phyloP scores from a whole-genome alignment of 306 rosid genomes.

The Sechiopsis laciniata region DNA sequence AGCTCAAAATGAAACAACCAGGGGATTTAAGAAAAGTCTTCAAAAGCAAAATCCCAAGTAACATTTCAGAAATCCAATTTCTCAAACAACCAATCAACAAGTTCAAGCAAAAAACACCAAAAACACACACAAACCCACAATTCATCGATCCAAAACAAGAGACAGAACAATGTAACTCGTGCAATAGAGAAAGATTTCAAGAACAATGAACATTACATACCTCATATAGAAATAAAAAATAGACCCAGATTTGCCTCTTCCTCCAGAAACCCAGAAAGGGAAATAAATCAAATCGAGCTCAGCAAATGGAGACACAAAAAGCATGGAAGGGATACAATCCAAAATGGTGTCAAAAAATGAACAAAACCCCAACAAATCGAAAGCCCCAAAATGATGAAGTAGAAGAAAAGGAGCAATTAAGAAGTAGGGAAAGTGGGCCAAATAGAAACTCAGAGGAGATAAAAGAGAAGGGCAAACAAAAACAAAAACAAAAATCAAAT shows the following conservation, averaged over 20 bases:
- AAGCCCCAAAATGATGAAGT: constrained; percentile 37
- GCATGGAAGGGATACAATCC: constrained; percentile 38
- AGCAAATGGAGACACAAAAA: constrained; percentile 42
- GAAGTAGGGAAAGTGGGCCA: constrained; percentile 46
- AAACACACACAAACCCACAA: constrained; percentile 49
- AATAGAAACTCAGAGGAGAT: constrained; percentile 26
- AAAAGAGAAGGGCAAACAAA: constrained; percentile 28
- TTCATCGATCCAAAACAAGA: constrained; percentile 45
- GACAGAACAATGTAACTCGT: constrained; percentile 22
- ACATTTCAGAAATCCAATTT: constrained; percentile 22
- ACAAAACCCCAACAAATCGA: constrained; percentile 55
- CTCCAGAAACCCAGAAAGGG: constrained; percentile 50
- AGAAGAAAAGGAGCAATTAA: constrained; percentile 38
- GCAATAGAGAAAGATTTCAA: constrained; percentile 26
- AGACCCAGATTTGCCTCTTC: constrained; percentile 48
- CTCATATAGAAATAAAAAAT: constrained; percentile 49
- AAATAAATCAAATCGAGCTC: constrained; percentile 36
- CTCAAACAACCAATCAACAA: constrained; percentile 26
- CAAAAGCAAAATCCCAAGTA: constrained; percentile 6
- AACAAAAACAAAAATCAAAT: constrained; percentile 32
- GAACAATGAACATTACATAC: constrained; percentile 40
- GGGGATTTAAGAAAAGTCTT: background rate
- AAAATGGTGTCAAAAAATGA: constrained; percentile 27
- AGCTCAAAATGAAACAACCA: background rate
- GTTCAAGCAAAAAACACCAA: constrained; percentile 22